phyloP scores from a whole-genome alignment of 2,329 filamentous ascomycete species.

The Calonectria crousiana region DNA sequence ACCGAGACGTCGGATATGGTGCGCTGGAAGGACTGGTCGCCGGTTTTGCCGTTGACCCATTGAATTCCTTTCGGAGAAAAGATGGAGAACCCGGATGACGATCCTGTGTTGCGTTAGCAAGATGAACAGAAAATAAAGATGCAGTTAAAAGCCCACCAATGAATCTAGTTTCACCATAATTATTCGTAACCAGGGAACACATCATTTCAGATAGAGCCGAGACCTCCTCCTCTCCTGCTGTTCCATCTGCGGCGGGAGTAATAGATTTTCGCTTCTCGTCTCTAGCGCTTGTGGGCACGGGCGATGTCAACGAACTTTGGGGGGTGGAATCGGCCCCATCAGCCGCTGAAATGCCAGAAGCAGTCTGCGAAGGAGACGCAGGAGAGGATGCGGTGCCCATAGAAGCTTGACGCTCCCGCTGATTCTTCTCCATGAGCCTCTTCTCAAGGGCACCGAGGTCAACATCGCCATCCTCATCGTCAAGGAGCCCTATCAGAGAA shows the following conservation, averaged over 20 bases:
- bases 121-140: not conserved
- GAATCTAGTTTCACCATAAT: slow-evolving; percentile 93
- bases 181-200: slow-evolving; percentile 97
- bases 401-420: slow-evolving; percentile 63
- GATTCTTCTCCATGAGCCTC: slow-evolving; percentile 71
- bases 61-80: slow-evolving; percentile 98
- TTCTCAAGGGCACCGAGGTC: slow-evolving; percentile 92
- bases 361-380: slow-evolving; percentile 63
- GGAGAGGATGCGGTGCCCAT: slow-evolving; percentile 61
- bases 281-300: slow-evolving; percentile 55
- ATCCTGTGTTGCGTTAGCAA: slow-evolving; percentile 69
- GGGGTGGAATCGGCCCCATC: slow-evolving; percentile 61
- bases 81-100: slow-evolving; percentile 97
- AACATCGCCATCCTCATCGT: slow-evolving; percentile 87
- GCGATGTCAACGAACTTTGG: slow-evolving; percentile 67
- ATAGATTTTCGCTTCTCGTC: slow-evolving; percentile 49
- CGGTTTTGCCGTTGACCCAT: slow-evolving; percentile 98
- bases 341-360: slow-evolving; percentile 51
- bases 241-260: slow-evolving; percentile 41
- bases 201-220: slow-evolving; percentile 97
- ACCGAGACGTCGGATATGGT: slow-evolving; percentile 95
- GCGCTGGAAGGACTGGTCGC: slow-evolving; percentile 92
- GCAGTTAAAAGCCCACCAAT: slow-evolving; percentile 73
- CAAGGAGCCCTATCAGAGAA: slow-evolving; percentile 73
- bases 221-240: slow-evolving; percentile 70